Base-by-base conservation (phyloP, 768 basidiomycete genomes). In the Leccinellum luteum region DNA sequence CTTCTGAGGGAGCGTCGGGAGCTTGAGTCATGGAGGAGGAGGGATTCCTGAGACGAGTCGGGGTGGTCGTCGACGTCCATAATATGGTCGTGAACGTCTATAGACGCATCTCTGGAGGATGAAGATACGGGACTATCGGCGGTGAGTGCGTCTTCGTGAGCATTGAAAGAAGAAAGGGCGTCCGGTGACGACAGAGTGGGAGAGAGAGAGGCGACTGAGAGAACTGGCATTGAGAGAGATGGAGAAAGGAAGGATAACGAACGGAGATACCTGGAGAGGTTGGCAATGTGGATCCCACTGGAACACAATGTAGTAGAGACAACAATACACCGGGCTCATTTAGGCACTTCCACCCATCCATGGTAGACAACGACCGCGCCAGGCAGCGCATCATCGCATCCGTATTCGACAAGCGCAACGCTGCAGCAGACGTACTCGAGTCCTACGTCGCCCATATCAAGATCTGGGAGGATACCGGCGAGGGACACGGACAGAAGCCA, bases 391-490 rank as follows among this genome's bases (percentile, higher is more conserved):
- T 97, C 66, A 85, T 94, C 64, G 74, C 82, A 1, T 94, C 93
- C 6, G 87, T 94, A 9, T 96, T 97, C 75, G 83, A 85, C 27
- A 84, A 82, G 65, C 80, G 86, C 56, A 87, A 84, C 67, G 82
- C 83, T 14, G 75, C 77, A 57, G 87, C 86, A 43, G 75, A 75
- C 48, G 74, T 85, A 0, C 87, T 86, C 58, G 94, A 97, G 72
- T 80, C 80, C 19, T 95, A 97, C 70, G 85, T 95, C 57, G 81
- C 86, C 38, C 94, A 95, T 74, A 64, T 96, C 71, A 97, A 95
- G 79, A 92, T 98, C 28, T 93, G 87, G 86, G 96, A 98, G 75
- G 92, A 96, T 64, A 81, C 83, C 47, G 81, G 81, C 8, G 90
- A 89, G 56, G 83, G 83, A 10, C 85, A 83, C 13, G 86, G 83